Base-by-base conservation (phyloP, 441 rosid genomes). In the Populus hybrid region DNA sequence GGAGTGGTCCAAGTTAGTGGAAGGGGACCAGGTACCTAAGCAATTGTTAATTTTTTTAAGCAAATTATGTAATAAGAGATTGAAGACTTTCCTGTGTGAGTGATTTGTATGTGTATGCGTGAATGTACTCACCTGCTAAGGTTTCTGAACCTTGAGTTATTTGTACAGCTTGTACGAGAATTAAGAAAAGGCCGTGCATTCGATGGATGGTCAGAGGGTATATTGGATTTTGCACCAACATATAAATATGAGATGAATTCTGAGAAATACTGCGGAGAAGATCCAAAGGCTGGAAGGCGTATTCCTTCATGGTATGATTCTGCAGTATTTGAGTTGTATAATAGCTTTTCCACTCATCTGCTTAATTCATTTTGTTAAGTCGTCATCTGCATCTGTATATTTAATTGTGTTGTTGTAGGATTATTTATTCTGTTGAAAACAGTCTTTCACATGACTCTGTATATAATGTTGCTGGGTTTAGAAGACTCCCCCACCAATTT, bases 141-240 rank as follows among this genome's bases (percentile, higher is more conserved):
- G 61, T 53, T 5, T 53, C 21, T 53, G 61, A 53, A 53, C 61
- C 8, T 53, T 18, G 21, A 53, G 32, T 30, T 30, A 16, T 53
- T 35, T 35, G 38, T 81, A 71, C 85, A 95, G 99, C 98, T 93
- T 79, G 80, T 85, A 66, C 81, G 73, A 69, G 95, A 95, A 86
- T 79, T 90, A 81, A 86, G 83, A 73, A 92, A 90, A 88, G 96
- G 96, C 74, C 80, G 76, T 4, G 80, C 90, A 11, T 93, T 95
- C 78, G 96, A 91, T 79, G 99, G 98, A 84, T 95, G 99, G 99
- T 82, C 88, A 2, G 98, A 95, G 81, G 98, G 97, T 32, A 59
- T 77, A 69, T 79, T 95, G 77, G 76, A 71, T 63, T 95, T 95
- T 79, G 86, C 98, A 57, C 98, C 99, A 77, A 30, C 32, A 30